Evolutionary conservation across 129 eudicot genomes (phyloP).

Genomic region (Kitagawia praeruptora): DNA sequence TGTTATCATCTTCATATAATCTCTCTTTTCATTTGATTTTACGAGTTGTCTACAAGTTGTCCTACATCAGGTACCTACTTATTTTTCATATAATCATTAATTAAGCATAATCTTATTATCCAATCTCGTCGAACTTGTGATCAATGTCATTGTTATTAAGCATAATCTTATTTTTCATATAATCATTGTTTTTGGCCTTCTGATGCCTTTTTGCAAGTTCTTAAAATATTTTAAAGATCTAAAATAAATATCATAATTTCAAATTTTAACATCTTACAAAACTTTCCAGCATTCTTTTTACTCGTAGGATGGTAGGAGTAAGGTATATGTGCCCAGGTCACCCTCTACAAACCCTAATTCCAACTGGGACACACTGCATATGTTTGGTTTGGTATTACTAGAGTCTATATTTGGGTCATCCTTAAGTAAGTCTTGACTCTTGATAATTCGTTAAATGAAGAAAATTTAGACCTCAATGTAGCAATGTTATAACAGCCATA

Average conservation of each 20-base stretch:
- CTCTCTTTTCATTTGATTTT: no score
- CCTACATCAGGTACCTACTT: no score
- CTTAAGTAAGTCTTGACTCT: not conserved
- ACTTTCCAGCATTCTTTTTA: not conserved
- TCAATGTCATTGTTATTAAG: not conserved
- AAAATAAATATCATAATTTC: no score
- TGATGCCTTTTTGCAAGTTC: not conserved
- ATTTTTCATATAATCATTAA: not conserved
- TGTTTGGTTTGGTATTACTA: not conserved
- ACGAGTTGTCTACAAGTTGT: no score
- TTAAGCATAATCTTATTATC: not conserved
- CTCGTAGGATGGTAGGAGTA: not conserved
- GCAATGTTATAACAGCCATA: not conserved
- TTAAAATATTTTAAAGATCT: no score
- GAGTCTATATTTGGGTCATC: not conserved
- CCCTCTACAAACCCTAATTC: not conserved
- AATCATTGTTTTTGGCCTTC: not conserved
- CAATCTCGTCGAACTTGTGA: not conserved
- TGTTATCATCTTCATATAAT: no score
- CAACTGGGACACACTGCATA: not conserved
- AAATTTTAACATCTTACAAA: not conserved
- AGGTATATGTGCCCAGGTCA: not conserved
- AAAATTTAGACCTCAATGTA: not conserved
- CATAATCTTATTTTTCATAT: no score
- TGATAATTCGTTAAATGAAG: not conserved